These are phyloP conservation scores for Hirsutella rhossiliensis DNA, from an alignment of 2,329 filamentous ascomycete genomes.

Conservation along the genomic window DNA sequence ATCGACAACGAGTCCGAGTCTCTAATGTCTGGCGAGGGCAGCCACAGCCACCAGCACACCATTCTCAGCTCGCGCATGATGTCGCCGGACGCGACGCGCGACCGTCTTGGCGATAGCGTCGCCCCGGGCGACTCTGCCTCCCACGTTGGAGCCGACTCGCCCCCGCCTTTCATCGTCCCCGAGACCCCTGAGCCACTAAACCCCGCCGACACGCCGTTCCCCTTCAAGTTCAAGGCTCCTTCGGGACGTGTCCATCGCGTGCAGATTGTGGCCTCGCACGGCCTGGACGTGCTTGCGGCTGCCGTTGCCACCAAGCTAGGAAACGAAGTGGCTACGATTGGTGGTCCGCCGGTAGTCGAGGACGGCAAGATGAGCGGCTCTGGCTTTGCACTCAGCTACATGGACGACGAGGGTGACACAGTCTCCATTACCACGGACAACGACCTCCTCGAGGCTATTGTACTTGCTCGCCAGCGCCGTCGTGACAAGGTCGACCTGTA, in stretches of 20 bases:
- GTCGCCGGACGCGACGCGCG: conserved; percentile 65
- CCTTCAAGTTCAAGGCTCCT: conserved; percentile 98
- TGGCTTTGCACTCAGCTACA: conserved; percentile 87
- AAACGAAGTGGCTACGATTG: conserved; percentile 68
- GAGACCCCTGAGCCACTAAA: conserved; percentile 36
- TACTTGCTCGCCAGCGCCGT: conserved; percentile 62
- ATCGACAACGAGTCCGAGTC: conserved; percentile 92
- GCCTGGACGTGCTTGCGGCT: conserved; percentile 66
- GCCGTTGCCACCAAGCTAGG: conserved; percentile 79
- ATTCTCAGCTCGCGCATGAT: conserved; percentile 61
- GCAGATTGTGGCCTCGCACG: conserved; percentile 70
- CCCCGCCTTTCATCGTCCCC: conserved; percentile 51
- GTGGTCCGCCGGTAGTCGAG: conserved; percentile 65
- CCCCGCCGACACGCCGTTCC: conserved; percentile 66
- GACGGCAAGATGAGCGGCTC: conserved; percentile 64
- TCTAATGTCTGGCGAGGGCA: conserved; percentile 84
- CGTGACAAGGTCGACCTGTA: conserved; percentile 95
- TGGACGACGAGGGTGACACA: conserved; percentile 93
- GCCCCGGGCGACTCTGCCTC: conserved; percentile 91
- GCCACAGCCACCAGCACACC: conserved; percentile 53
- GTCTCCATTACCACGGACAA: conserved; percentile 95
- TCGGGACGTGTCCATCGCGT: conserved; percentile 88
- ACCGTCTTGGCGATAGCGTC: conserved; percentile 68
- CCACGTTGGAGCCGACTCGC: conserved; percentile 73
- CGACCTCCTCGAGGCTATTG: conserved; percentile 82